phyloP scores from a whole-genome alignment of 208 protist species.

The Leishmania turanica region DNA sequence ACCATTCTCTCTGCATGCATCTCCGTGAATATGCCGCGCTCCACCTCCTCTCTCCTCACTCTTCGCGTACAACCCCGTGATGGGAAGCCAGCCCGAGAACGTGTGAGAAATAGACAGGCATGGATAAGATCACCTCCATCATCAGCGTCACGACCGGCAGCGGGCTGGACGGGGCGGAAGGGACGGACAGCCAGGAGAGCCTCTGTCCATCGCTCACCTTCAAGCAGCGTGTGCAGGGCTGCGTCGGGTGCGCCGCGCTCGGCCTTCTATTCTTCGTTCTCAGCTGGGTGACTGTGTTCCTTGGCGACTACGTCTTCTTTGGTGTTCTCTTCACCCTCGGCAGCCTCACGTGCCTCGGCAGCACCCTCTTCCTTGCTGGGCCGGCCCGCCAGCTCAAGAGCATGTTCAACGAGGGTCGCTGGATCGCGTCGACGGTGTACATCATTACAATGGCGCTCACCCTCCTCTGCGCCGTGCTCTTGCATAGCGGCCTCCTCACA shows the following conservation, averaged over 20 bases:
- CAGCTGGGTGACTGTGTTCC: slow-evolving; percentile 67
- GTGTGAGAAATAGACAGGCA: neutral
- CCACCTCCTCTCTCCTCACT: neutral
- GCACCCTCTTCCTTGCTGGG: slow-evolving; percentile 82
- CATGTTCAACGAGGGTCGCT: slow-evolving; percentile 85
- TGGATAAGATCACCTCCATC: slow-evolving; percentile 57
- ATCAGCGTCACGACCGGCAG: slow-evolving; percentile 35
- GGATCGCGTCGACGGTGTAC: slow-evolving; percentile 78
- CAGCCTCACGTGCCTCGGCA: slow-evolving; percentile 54
- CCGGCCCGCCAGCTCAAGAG: slow-evolving; percentile 73
- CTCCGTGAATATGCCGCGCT: neutral
- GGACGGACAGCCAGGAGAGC: slow-evolving; percentile 33
- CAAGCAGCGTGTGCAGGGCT: slow-evolving; percentile 76
- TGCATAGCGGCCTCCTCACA: slow-evolving; percentile 60
- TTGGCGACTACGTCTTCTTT: slow-evolving; percentile 69
- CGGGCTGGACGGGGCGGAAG: slow-evolving; percentile 20
- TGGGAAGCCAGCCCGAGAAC: neutral
- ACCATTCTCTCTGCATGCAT: neutral
- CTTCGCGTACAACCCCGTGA: too few species aligned
- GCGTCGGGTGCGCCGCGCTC: slow-evolving; percentile 44
- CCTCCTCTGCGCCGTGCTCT: slow-evolving; percentile 58
- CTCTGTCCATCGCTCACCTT: slow-evolving; percentile 83
- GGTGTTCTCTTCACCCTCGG: slow-evolving; percentile 76
- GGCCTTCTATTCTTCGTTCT: slow-evolving; percentile 65
- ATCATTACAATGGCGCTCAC: slow-evolving; percentile 73